Evolutionary conservation across 768 basidiomycete genomes (phyloP).

Genomic region (Lanmaoa pseudosensibilis): DNA sequence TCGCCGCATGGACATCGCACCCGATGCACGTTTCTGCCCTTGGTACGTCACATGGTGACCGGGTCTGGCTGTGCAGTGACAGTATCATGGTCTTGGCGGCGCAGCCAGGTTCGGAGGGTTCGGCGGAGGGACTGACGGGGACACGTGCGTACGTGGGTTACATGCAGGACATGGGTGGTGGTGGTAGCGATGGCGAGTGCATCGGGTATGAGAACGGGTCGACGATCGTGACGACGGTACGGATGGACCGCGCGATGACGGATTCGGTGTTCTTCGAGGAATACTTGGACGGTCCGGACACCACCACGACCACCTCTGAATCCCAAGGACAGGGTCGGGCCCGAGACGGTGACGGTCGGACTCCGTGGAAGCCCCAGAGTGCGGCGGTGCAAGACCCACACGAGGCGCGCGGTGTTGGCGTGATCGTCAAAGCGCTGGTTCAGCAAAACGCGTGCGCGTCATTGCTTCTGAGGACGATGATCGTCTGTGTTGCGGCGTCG

Average conservation of each 20-base stretch:
- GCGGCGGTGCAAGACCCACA: neutral
- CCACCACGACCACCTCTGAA: neutral
- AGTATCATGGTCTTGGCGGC: too few relatives aligned
- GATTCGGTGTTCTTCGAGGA: too few relatives aligned
- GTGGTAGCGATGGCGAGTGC: too few relatives aligned
- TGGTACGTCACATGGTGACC: neutral
- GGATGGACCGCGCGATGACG: too few relatives aligned
- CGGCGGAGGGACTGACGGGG: too few relatives aligned
- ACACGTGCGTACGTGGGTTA: too few relatives aligned
- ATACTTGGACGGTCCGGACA: neutral
- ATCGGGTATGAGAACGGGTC: too few relatives aligned
- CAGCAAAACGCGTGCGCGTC: slow-evolving; percentile 13
- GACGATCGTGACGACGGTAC: too few relatives aligned
- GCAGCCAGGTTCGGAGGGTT: too few relatives aligned
- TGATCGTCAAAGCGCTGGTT: slow-evolving; percentile 20
- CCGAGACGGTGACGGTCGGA: neutral
- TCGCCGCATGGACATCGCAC: neutral
- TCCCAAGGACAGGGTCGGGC: neutral
- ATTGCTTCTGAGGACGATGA: slow-evolving; percentile 11
- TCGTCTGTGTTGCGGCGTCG: neutral
- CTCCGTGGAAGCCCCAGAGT: neutral
- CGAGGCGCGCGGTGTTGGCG: slow-evolving; percentile 16
- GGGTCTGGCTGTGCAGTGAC: neutral
- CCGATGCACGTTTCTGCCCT: neutral
- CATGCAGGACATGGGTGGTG: too few relatives aligned